Base-by-base conservation (phyloP, 2,329 filamentous ascomycete species). In the Pseudonectria buxi region DNA sequence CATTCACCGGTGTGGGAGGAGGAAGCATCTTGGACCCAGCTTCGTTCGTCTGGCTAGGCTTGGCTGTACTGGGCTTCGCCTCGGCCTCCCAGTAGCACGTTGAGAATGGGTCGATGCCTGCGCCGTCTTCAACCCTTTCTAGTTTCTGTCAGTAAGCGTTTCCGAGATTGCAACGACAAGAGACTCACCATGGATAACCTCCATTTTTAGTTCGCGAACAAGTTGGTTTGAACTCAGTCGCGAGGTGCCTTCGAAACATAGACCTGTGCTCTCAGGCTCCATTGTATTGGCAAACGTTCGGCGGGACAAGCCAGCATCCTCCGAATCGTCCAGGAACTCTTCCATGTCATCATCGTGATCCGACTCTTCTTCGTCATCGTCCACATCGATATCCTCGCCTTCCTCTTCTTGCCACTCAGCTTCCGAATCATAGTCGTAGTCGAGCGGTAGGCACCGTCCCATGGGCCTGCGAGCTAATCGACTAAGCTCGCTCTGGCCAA, bases 351-450 rank as follows among this genome's bases (percentile, higher is more conserved):
- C 83, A n/a, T 78, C 82, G 37, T 83, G 83, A 38, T 84, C 83
- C 0, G 69, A 45, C n/a, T 74, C 89, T 67, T 73, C 88, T 64
- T 74, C 75, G 18, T 73, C 71, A 7, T 83, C 80, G 14, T 83
- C 81, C 16, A 81, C 67, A 3, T 81, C 73, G 11, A 86, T 72
- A 32, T 83, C 79, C 28, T 84, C 82, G 16, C 83, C 82, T 37
- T 65, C 76, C 41, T 81, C 74, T 39, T 87, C 85, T 53, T 88
- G 82, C 86, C 86, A 94, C 56, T 92, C 86, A 6, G 77, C 84
- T 57, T 94, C 86, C 3, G 85, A 90, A 53, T 92, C 86, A 54
- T 90, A 88, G 45, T 88, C 85, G 55, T 94, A 94, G 49, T 86
- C 71, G 4, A 84, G 71, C 5, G 80, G 74, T 2, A 87, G 63